Evolutionary conservation across 305 asterid genomes (phyloP).

Genomic region (Fraxinus sp.): DNA sequence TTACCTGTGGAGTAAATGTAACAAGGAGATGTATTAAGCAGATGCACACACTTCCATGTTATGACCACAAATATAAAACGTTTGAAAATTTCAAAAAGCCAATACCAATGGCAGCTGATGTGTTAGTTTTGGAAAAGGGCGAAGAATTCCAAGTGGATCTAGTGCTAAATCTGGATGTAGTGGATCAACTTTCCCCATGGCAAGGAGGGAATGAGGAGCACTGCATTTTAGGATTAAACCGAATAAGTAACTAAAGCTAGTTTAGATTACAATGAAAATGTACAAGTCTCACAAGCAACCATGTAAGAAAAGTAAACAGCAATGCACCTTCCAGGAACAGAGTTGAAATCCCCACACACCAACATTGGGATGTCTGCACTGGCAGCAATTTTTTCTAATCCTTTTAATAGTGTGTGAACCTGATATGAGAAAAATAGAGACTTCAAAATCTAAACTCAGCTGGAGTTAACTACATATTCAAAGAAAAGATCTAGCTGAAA

Average conservation of each 20-base stretch:
- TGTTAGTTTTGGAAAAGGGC: conserved; percentile 58
- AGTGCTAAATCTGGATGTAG: conserved; percentile 68
- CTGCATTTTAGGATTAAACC: conserved; percentile 40
- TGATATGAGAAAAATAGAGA: conserved; percentile 31
- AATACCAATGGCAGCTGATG: conserved; percentile 89
- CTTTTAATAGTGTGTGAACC: conserved; percentile 93
- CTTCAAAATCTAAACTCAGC: conserved; percentile 3
- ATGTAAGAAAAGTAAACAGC: conserved; percentile 8
- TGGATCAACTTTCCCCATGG: conserved; percentile 93
- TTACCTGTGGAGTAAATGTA: conserved; percentile 55
- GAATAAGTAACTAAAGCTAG: conserved; percentile 3
- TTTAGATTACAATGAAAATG: background rate
- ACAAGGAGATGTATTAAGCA: conserved; percentile 13
- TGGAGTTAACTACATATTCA: background rate
- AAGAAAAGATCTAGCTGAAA: conserved; percentile 23
- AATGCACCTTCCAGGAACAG: conserved; percentile 85
- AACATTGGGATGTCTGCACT: conserved; percentile 96
- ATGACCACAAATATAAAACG: background rate
- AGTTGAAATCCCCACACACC: conserved; percentile 95
- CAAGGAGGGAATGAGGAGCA: conserved; percentile 95
- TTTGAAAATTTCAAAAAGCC: background rate
- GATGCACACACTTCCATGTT: conserved; percentile 8
- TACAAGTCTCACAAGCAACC: background rate
- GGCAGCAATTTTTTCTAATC: conserved; percentile 92
- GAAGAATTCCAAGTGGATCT: conserved; percentile 86